Conservation (phyloP, 352 stramenopile genomes). For the Globisporangium spiculum region DNA sequence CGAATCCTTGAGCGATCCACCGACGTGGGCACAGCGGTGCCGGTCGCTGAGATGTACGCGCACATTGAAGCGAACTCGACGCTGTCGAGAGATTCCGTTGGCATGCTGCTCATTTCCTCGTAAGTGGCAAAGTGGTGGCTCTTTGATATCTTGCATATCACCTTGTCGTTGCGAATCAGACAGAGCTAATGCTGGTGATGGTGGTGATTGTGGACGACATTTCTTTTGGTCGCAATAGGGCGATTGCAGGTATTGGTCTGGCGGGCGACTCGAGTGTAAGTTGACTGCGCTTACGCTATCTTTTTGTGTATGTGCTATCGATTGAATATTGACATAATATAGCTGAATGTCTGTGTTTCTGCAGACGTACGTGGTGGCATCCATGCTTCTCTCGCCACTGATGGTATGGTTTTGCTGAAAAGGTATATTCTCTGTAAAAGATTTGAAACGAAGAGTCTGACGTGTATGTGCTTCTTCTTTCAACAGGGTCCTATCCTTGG, state of each 20-base stretch:
- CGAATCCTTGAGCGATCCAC: constrained; percentile 76
- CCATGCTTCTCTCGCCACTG: constrained; percentile 83
- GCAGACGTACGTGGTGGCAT: constrained; percentile 83
- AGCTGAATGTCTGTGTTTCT: constrained; percentile 6
- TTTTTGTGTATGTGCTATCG: not conserved
- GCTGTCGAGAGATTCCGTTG: constrained; percentile 75
- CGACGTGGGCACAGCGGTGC: constrained; percentile 76
- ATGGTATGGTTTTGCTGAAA: constrained; percentile 46
- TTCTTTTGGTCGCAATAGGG: constrained; percentile 26
- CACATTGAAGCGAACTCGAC: constrained; percentile 83
- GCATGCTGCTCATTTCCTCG: constrained; percentile 87
- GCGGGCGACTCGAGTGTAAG: constrained; percentile 68
- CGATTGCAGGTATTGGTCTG: constrained; percentile 76
- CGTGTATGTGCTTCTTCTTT: not conserved
- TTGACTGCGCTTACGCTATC: not conserved
- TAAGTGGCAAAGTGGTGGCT: constrained; percentile 25
- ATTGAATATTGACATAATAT: not conserved
- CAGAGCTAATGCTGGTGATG: not conserved
- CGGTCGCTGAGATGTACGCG: constrained; percentile 86
- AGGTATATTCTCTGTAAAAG: too few species aligned
- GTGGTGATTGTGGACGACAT: not conserved
- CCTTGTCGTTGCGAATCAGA: not conserved
- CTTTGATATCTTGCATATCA: not conserved
- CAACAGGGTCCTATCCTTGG: constrained; percentile 74
- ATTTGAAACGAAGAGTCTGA: too few species aligned